Percentiles rank a stretch among this genome's conserved stretches.
Conservation (phyloP, 2,329 filamentous ascomycete genomes). For the Thermochaetoides dissita region DNA sequence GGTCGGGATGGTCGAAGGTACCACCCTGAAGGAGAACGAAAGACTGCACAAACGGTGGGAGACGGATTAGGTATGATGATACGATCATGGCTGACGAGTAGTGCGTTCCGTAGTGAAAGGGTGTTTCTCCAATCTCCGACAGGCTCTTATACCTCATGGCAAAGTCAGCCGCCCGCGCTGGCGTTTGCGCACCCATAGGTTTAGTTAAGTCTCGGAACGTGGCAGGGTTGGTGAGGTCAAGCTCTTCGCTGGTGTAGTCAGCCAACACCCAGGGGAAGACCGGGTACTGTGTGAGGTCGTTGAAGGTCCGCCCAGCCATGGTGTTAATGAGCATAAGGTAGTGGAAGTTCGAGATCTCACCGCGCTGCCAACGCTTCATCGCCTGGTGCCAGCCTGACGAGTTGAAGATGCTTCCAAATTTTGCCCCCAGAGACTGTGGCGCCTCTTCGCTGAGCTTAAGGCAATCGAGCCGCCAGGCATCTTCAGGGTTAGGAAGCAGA, state of each 20-base stretch:
- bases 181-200: constrained; percentile 87
- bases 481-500: constrained; percentile 62
- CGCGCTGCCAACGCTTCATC: constrained; percentile 79
- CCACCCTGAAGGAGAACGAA: constrained; percentile 92
- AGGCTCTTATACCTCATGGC: constrained; percentile 75
- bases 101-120: constrained; percentile 96
- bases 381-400: constrained; percentile 68
- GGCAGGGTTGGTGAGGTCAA: constrained; percentile 71
- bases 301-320: constrained; percentile 92
- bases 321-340: constrained; percentile 98
- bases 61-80: constrained; percentile 82
- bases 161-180: constrained; percentile 62
- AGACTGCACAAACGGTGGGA: constrained; percentile 92
- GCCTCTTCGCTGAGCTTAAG: constrained; percentile 52
- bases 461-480: constrained; percentile 82
- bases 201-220: constrained; percentile 86
- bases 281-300: constrained; percentile 93
- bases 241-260: constrained; percentile 86
- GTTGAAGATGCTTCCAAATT: constrained; percentile 86
- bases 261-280: constrained; percentile 96
- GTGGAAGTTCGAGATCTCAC: constrained; percentile 96
- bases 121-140: constrained; percentile 79
- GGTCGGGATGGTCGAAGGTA: constrained; percentile 87
- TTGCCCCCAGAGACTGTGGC: constrained; percentile 58
- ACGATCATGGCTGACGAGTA: constrained; percentile 99